Evolutionary conservation across 2,329 filamentous ascomycete species (phyloP).

Genomic region (Colletotrichum caudatum): DNA sequence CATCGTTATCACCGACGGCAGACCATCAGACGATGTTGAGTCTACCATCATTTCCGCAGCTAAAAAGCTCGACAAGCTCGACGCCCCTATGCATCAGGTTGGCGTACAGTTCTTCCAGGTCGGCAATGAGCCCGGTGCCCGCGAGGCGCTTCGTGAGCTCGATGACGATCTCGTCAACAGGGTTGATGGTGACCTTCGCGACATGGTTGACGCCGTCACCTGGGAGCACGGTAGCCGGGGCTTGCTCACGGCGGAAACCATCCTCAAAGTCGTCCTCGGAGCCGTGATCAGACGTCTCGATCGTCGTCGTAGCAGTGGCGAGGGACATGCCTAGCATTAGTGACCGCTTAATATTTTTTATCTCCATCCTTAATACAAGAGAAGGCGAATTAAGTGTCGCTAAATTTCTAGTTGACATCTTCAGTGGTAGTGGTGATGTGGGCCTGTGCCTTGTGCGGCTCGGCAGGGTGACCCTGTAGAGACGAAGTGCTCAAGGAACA

Average conservation of each 20-base stretch:
- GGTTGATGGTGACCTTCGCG: conserved; percentile 71
- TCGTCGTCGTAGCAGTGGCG: conserved; percentile 45
- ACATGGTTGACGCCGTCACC: conserved; percentile 92
- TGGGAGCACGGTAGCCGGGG: conserved; percentile 69
- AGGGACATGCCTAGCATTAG: too few species aligned
- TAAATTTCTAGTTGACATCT: too few species aligned
- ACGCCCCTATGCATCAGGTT: conserved; percentile 83
- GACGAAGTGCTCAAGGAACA: too few species aligned
- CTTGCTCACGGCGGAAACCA: too few species aligned
- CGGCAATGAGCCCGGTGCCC: conserved; percentile 74
- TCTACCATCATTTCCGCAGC: conserved; percentile 75
- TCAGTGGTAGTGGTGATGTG: too few species aligned
- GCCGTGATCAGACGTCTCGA: conserved; percentile 70
- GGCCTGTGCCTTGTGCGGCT: too few species aligned
- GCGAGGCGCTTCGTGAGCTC: conserved; percentile 74
- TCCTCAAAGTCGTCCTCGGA: conserved; percentile 87
- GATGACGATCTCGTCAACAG: conserved; percentile 77
- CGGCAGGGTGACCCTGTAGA: too few species aligned
- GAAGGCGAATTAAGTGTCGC: too few species aligned
- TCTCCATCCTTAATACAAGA: too few species aligned
- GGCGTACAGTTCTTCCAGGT: conserved; percentile 97
- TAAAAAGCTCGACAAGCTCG: conserved; percentile 74
- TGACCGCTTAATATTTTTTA: too few species aligned
- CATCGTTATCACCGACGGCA: conserved; percentile 93
- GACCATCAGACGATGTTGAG: conserved; percentile 83